Base-by-base conservation (phyloP, 495 filamentous ascomycete species). In the Hypoxylon cercidicola region DNA sequence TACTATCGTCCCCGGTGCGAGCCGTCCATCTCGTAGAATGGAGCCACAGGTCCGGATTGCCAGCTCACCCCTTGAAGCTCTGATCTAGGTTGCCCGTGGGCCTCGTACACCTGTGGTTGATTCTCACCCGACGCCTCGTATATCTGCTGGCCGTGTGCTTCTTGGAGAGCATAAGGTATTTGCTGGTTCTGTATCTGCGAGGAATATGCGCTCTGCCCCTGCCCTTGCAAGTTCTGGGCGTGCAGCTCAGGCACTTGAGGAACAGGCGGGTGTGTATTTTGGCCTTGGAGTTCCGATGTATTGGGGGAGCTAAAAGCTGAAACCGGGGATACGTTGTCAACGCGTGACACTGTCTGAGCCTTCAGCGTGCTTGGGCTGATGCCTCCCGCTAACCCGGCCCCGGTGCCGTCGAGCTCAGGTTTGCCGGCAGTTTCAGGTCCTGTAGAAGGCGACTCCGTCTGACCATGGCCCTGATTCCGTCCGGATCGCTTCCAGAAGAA, bases 11-110 rank as follows among this genome's bases (percentile, higher is more conserved):
- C 28, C 58, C n/a, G 48, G 35, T 53, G 18, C 0, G 57, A 64
- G 1, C 64, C 70, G 55, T 79, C 77, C 75, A 79, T 76, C 61
- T 81, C 79, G 59, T 81, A 72, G 0, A 64, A 63, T 25, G 43
- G 59, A 35, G 69, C 62, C 43, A 77, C 66, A 12, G 77, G 79
- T 9, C 78, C 75, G 8, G 77, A 69, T 46, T 79, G 79, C 79
- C 77, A 80, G 5, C 64, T 63, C 64, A 68, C 61, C 16, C 66
- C 70, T 34, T 66, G 66, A 15, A 70, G 66, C 45, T 68, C 70
- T 23, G 64, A 58, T 20, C 54, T 57, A 15, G 70, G 65, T 51
- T 72, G 69, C 0, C 62, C 63, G n/a, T 69, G 64, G 40, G 67
- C 70, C 37, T 68, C 70, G 12, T 60, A 37, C 30, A 57, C 59